Evolutionary conservation across 768 basidiomycete genomes (phyloP).

Genomic region (Mycena amicta): DNA sequence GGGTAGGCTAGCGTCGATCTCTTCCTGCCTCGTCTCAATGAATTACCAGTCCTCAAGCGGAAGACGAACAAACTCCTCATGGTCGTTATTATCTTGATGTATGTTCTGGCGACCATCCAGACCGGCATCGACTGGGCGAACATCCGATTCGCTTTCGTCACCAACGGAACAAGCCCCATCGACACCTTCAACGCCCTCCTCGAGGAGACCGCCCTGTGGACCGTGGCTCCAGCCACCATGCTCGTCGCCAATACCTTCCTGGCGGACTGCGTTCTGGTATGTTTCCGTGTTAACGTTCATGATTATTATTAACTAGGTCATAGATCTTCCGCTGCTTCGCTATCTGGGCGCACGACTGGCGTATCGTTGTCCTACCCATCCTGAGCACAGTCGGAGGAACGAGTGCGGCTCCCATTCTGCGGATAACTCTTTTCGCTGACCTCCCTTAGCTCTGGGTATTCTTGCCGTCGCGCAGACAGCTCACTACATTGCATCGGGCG

Average conservation of each 20-base stretch:
- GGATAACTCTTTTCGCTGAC: not conserved
- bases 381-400: slow-evolving; percentile 17
- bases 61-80: slow-evolving; percentile 6
- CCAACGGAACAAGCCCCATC: slow-evolving; percentile 7
- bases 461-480: slow-evolving; percentile 9
- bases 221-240: slow-evolving; percentile 7
- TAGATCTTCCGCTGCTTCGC: slow-evolving; percentile 39
- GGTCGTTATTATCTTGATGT: slow-evolving; percentile 9
- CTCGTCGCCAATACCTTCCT: slow-evolving; percentile 17
- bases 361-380: slow-evolving; percentile 16
- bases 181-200: slow-evolving; percentile 1
- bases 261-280: slow-evolving; percentile 17
- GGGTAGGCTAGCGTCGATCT: not conserved
- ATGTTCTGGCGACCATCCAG: slow-evolving; percentile 11
- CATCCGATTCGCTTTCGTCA: slow-evolving; percentile 11
- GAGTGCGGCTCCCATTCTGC: not conserved
- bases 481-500: slow-evolving; percentile 5
- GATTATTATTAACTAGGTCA: not conserved
- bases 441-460: slow-evolving; percentile 9
- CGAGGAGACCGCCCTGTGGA: not conserved
- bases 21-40: not conserved
- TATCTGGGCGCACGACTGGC: slow-evolving; percentile 27
- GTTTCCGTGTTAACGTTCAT: not conserved
- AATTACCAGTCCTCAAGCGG: slow-evolving; percentile 10
- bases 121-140: slow-evolving; percentile 14